Evolutionary conservation across 2,329 filamentous ascomycete species (phyloP).

Genomic region (Diplocarpon mali): DNA sequence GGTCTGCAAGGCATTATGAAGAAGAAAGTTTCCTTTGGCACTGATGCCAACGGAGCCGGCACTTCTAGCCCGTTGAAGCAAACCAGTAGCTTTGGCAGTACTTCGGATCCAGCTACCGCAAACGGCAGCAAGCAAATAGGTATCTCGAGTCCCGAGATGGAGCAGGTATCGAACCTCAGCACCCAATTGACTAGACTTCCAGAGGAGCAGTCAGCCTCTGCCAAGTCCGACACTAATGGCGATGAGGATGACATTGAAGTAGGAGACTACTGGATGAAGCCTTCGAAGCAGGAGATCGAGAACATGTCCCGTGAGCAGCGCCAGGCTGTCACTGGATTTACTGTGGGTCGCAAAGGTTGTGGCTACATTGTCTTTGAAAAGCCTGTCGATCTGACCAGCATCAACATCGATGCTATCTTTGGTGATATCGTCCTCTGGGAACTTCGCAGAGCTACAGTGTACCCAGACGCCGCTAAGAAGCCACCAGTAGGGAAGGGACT

Average conservation of each 20-base stretch:
- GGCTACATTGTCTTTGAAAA: constrained; percentile 74
- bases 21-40: constrained; percentile 90
- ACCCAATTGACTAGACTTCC: constrained; percentile 71
- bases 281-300: constrained; percentile 61
- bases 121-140: constrained; percentile 37
- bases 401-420: constrained; percentile 71
- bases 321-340: constrained; percentile 61
- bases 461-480: constrained; percentile 62
- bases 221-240: constrained; percentile 7
- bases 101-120: constrained; percentile 16
- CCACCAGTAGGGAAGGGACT: constrained; percentile 77
- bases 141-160: constrained; percentile 48
- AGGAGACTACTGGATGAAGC: constrained; percentile 81
- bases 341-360: constrained; percentile 70
- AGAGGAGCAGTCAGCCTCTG: constrained; percentile 46
- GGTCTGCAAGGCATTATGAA: constrained; percentile 41
- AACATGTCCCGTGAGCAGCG: constrained; percentile 73
- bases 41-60: constrained; percentile 39
- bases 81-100: constrained; percentile 29
- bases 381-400: constrained; percentile 69
- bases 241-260: constrained; percentile 29
- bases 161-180: constrained; percentile 49
- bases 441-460: constrained; percentile 77
- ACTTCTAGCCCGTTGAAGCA: constrained; percentile 25
- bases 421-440: constrained; percentile 66